Percentiles rank a stretch among this genome's conserved stretches.
Evolutionary conservation across 345 rosid species (phyloP).

Genomic region (Euphorbia pulcherrima): DNA sequence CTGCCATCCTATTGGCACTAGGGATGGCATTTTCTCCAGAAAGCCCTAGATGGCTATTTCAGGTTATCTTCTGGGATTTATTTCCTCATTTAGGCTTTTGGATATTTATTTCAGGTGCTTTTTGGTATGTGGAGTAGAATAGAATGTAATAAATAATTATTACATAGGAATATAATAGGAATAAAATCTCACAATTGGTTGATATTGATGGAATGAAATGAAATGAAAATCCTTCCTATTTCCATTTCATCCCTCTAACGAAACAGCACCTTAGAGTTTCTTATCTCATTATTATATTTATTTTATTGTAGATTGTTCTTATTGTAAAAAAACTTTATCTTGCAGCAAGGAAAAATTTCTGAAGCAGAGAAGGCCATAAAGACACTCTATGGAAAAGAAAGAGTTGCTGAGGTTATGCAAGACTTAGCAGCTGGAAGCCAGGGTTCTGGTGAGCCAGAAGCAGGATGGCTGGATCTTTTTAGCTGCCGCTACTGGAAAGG

Average conservation of each 20-base stretch:
- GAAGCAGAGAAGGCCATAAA: slow-evolving; percentile 76
- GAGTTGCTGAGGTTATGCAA: slow-evolving; percentile 77
- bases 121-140: too few relatives aligned
- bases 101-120: too few relatives aligned
- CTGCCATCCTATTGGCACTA: slow-evolving; percentile 75
- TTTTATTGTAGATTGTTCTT: too few relatives aligned
- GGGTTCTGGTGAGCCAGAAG: slow-evolving; percentile 84
- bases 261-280: neutral
- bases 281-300: neutral
- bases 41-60: slow-evolving; percentile 99
- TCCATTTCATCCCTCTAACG: too few relatives aligned
- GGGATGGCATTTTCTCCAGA: slow-evolving; percentile 95
- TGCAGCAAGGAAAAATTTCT: slow-evolving; percentile 78
- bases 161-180: too few relatives aligned
- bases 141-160: too few relatives aligned
- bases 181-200: too few relatives aligned
- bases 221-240: too few relatives aligned
- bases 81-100: neutral
- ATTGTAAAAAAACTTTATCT: slow-evolving; percentile 12
- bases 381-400: slow-evolving; percentile 86
- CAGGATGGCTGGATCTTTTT: slow-evolving; percentile 95
- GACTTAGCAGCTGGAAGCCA: slow-evolving; percentile 61
- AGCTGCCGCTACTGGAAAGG: slow-evolving; percentile 94
- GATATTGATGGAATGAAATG: too few relatives aligned
- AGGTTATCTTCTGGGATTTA: slow-evolving; percentile 44